These are phyloP conservation scores for Dicorynia guianensis DNA, from an alignment of 306 rosid genomes.

Conservation along the genomic window DNA sequence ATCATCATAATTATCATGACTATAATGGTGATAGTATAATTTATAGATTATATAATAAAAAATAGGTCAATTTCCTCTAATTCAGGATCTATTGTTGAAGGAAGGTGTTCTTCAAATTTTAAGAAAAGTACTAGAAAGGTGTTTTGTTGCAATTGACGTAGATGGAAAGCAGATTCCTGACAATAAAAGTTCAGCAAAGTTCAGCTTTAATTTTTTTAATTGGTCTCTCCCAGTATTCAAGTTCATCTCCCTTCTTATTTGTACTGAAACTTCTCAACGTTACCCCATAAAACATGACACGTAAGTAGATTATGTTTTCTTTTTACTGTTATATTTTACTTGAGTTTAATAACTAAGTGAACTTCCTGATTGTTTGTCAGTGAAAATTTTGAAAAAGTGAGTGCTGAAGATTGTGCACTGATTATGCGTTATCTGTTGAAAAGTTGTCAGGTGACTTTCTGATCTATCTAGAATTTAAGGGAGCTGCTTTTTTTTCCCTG, in stretches of 20 bases:
- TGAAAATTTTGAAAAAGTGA: constrained; percentile 54
- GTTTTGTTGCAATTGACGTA: constrained; percentile 57
- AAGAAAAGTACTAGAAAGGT: constrained; percentile 66
- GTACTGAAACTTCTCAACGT: constrained; percentile 48
- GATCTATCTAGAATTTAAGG: constrained; percentile 35
- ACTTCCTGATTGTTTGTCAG: constrained; percentile 53
- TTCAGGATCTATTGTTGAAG: constrained; percentile 70
- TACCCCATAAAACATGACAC: constrained; percentile 52
- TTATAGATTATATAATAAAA: constrained; percentile 16
- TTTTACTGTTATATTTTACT: constrained; percentile 22
- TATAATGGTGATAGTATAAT: constrained; percentile 12
- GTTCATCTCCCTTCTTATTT: constrained; percentile 68
- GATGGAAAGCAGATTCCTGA: constrained; percentile 63
- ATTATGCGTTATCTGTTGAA: constrained; percentile 67
- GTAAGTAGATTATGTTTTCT: constrained; percentile 61
- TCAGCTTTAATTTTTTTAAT: constrained; percentile 51
- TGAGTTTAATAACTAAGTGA: constrained; percentile 23
- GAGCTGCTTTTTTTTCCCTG: constrained; percentile 35
- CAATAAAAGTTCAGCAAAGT: constrained; percentile 56
- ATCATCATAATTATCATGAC: constrained; percentile 20
- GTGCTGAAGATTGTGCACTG: constrained; percentile 60
- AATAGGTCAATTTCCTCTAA: constrained; percentile 30
- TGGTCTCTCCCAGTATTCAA: constrained; percentile 90
- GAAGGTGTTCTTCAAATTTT: constrained; percentile 68
- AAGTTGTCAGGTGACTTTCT: constrained; percentile 75